phyloP scores from a whole-genome alignment of 2,329 filamentous ascomycete genomes.

The Colletotrichum nymphaeae region DNA sequence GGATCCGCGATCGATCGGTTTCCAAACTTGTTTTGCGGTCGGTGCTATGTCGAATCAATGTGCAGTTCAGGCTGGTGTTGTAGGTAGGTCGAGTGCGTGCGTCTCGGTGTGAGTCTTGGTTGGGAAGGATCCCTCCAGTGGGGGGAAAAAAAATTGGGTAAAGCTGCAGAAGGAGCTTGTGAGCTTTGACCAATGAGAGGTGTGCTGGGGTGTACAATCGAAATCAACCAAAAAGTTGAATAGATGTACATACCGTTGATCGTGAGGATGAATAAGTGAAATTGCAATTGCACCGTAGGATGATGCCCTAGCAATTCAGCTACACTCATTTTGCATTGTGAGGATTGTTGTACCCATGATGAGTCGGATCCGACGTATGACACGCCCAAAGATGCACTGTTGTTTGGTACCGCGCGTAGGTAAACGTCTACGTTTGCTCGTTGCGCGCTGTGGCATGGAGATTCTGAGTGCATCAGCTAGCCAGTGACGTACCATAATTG shows the following conservation, averaged over 20 bases:
- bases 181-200: constrained; percentile 9
- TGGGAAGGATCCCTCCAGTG: background rate
- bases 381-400: too few relatives aligned
- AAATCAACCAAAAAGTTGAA: background rate
- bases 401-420: too few relatives aligned
- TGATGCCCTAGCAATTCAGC: background rate
- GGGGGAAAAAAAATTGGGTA: background rate
- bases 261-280: background rate
- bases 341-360: background rate
- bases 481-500: too few relatives aligned
- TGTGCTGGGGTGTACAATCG: background rate
- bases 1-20: background rate
- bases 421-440: too few relatives aligned
- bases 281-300: background rate
- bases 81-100: background rate
- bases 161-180: background rate
- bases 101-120: constrained; percentile 4
- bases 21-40: background rate
- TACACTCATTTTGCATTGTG: background rate
- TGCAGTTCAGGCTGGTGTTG: background rate
- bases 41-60: background rate
- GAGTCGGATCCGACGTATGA: background rate
- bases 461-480: too few relatives aligned
- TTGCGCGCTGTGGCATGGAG: too few relatives aligned
- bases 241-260: background rate